phyloP scores from a whole-genome alignment of 176 grass and related monocot genomes.

The Carex scoparia region DNA sequence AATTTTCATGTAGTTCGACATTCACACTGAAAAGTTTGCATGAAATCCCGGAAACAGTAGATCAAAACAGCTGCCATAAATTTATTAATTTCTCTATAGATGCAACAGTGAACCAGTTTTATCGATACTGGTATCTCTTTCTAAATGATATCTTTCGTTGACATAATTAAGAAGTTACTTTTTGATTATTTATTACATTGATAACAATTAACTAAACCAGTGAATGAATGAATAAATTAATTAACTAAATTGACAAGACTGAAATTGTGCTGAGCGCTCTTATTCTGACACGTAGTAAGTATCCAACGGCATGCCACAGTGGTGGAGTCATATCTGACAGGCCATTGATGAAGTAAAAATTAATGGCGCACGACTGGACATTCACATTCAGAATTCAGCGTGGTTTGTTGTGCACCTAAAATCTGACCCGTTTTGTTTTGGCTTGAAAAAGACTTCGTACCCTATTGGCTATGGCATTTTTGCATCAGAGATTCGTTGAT shows the following conservation, averaged over 20 bases:
- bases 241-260: neutral
- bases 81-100: neutral
- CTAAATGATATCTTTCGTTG: neutral
- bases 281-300: neutral
- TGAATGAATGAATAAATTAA: neutral
- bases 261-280: neutral
- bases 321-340: neutral
- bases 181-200: neutral
- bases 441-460: neutral
- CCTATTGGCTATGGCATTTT: constrained; percentile 14
- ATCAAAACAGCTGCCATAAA: neutral
- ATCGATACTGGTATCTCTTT: neutral
- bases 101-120: neutral
- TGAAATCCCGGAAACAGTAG: neutral
- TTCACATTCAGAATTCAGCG: neutral
- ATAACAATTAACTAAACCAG: neutral
- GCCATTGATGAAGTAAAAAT: neutral
- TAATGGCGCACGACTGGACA: neutral
- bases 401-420: constrained; percentile 15
- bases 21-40: neutral
- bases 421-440: constrained; percentile 24
- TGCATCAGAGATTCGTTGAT: constrained; percentile 2
- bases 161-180: neutral
- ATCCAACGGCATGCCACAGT: neutral
- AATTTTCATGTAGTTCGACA: neutral